Evolutionary conservation across 108 stramenopile genomes (phyloP).

Genomic region (Heterococcus sp.): DNA sequence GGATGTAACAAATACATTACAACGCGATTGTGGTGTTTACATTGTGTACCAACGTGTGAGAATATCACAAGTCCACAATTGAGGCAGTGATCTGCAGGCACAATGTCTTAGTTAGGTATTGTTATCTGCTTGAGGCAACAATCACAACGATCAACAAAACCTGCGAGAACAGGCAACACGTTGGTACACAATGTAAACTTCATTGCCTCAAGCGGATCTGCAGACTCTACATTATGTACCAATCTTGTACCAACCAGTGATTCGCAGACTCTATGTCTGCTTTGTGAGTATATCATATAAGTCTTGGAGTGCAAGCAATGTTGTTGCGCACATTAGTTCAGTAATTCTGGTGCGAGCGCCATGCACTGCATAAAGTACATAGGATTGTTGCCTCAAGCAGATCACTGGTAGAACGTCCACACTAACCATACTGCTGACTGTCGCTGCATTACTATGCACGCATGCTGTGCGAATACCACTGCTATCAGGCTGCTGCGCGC

Average conservation of each 20-base stretch:
- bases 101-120: conserved; percentile 71
- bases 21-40: background rate
- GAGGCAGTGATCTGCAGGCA: conserved; percentile 42
- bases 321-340: background rate
- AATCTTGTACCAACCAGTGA: too few species aligned
- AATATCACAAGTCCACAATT: background rate
- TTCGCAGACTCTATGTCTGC: too few species aligned
- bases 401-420: background rate
- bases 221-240: too few species aligned
- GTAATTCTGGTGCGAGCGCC: background rate
- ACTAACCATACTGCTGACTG: background rate
- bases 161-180: too few species aligned
- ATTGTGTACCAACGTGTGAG: background rate
- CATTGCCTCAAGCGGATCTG: too few species aligned
- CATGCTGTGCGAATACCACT: too few species aligned
- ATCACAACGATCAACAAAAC: too few species aligned
- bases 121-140: conserved; percentile 25
- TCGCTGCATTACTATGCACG: too few species aligned
- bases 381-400: background rate
- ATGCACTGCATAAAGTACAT: background rate
- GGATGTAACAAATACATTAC: background rate
- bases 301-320: too few species aligned
- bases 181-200: too few species aligned
- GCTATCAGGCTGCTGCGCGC: background rate
- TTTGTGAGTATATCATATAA: too few species aligned